These are phyloP conservation scores for Fistulinella cinereoalba DNA, from an alignment of 1,284 basidiomycete genomes.

Conservation along the genomic window DNA sequence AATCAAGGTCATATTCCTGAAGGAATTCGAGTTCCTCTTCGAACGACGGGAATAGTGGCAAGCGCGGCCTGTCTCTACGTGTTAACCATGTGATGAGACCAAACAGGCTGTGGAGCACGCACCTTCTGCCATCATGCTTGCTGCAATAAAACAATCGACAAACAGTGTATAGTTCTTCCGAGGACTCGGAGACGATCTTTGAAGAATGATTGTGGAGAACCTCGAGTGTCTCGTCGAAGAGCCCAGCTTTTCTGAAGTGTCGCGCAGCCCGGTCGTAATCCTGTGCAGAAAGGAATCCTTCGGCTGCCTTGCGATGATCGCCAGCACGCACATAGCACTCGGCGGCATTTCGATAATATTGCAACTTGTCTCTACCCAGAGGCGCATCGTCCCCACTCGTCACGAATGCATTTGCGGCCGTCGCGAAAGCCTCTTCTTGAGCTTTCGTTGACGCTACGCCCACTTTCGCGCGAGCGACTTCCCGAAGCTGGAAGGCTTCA, in stretches of 20 bases:
- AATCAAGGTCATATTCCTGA: slow-evolving; percentile 53
- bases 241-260: slow-evolving; percentile 46
- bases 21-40: slow-evolving; percentile 59
- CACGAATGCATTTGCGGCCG: slow-evolving; percentile 50
- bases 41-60: slow-evolving; percentile 48
- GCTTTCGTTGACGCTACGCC: slow-evolving; percentile 19
- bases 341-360: slow-evolving; percentile 50
- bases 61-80: slow-evolving; percentile 38
- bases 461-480: slow-evolving; percentile 37
- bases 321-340: slow-evolving; percentile 49
- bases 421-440: slow-evolving; percentile 39
- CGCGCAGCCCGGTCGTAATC: slow-evolving; percentile 47
- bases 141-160: slow-evolving; percentile 54
- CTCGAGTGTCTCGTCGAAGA: slow-evolving; percentile 53
- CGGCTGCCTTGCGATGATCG: slow-evolving; percentile 44
- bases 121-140: slow-evolving; percentile 34
- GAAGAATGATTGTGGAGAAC: slow-evolving; percentile 39
- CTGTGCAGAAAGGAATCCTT: slow-evolving; percentile 42
- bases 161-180: slow-evolving; percentile 43
- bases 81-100: background rate
- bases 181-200: slow-evolving; percentile 36
- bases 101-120: background rate
- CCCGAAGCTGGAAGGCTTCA: slow-evolving; percentile 44
- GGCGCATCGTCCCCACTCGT: slow-evolving; percentile 37
- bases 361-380: slow-evolving; percentile 24